Conservation (phyloP, 306 rosid species). For the Prinsepia uniflora region DNA sequence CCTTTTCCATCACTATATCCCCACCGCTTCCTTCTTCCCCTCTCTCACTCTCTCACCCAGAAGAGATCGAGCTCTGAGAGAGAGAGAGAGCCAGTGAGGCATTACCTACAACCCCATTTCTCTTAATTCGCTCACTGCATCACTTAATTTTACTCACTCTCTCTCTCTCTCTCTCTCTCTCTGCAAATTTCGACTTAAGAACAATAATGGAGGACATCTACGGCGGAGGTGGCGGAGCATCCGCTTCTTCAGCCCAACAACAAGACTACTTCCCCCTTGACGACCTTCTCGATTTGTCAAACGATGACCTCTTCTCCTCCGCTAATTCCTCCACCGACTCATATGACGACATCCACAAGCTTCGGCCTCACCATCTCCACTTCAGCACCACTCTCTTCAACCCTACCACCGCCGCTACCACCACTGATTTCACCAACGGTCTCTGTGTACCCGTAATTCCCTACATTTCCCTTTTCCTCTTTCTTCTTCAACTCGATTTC, state of each 20-base stretch:
- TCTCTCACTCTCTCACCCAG: slow-evolving; percentile 9
- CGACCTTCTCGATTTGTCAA: slow-evolving; percentile 40
- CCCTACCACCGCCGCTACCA: background rate
- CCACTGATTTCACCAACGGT: slow-evolving; percentile 32
- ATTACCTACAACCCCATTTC: background rate
- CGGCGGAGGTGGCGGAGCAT: slow-evolving; percentile 20
- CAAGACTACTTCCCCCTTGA: slow-evolving; percentile 32
- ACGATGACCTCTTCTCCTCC: slow-evolving; percentile 25
- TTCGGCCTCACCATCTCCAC: background rate
- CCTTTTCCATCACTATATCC: slow-evolving; percentile 20
- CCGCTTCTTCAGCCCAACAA: slow-evolving; percentile 4
- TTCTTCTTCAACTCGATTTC: background rate
- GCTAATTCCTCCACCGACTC: slow-evolving; percentile 13
- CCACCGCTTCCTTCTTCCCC: background rate
- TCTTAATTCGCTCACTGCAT: background rate
- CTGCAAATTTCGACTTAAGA: background rate
- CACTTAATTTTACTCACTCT: background rate
- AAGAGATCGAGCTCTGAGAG: slow-evolving; percentile 6
- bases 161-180: background rate
- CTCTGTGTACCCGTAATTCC: slow-evolving; percentile 35
- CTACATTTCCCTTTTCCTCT: background rate
- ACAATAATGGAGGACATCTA: slow-evolving; percentile 16
- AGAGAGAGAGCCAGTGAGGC: background rate
- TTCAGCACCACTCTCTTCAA: background rate
- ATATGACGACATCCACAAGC: background rate